Evolutionary conservation across 768 basidiomycete species (phyloP), one percentile per base, ranked within the genome.

Genomic region (Clathrus columnatus): DNA sequence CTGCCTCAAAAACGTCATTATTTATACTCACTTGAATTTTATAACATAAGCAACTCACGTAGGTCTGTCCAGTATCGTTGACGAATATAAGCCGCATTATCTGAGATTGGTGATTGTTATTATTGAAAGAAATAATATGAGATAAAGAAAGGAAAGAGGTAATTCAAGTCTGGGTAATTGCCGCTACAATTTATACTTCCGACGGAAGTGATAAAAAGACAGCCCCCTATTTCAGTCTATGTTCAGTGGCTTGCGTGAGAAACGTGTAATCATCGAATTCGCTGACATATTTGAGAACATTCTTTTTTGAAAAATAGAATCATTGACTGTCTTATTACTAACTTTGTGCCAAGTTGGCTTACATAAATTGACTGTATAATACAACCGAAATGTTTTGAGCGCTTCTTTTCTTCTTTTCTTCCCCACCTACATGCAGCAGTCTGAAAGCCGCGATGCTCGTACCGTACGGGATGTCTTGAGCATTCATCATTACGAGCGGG

Each of bases 361-460:
- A 32, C 16, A 16, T 32, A 32, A 32, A 16, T 16, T 32, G 7
- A 32, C 30, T 32, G 7, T 32, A 16, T 32, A 7, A 32, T 32
- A 7, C 30, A n/a, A 32, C 30, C 30, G 30, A 32, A 32, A 32
- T 32, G 7, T 32, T 32, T 7, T 32, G 30, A 16, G 30, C 30
- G 30, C 16, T 16, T 32, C 16, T 32, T 32, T 32, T 32, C 16
- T 43, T 20, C 17, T 44, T 48, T 18, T 29, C 29, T 54, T 47
- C 20, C 44, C 6, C n/a, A 6, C 26, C 3, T 11, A 10, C 42
- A 43, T 28, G 53, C 53, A 54, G 53, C 73, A 77, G 76, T 63
- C 67, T 72, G 63, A 84, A 87, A 75, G 80, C 82, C 75, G 79
- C 82, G 75, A 82, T 70, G 81, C 82, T 84, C 81, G 80, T 71